Percentiles rank a stretch among this genome's conserved stretches.
phyloP scores from a whole-genome alignment of 129 eudicot genomes.

The Artemisia argyi region DNA sequence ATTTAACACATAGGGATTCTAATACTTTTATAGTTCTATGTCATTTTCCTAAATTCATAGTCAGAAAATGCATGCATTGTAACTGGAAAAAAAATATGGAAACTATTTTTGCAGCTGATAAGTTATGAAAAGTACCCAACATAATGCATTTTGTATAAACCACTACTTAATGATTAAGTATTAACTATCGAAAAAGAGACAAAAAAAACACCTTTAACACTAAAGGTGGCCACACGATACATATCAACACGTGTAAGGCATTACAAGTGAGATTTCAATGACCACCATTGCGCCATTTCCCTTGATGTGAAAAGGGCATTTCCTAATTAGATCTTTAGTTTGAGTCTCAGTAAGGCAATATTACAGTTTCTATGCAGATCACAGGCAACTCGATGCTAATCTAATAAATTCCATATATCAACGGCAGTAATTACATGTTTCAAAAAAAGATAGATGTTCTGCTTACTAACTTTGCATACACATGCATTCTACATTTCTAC shows the following conservation, averaged over 20 bases:
- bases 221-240: not conserved
- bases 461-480: conserved; percentile 13
- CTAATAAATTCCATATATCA: not conserved
- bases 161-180: not conserved
- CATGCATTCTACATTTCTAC: not conserved
- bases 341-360: not conserved
- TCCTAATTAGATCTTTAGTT: not conserved
- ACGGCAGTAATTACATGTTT: no score
- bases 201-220: not conserved
- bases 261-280: not conserved
- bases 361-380: not conserved
- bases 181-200: not conserved
- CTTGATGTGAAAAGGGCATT: conserved; percentile 11
- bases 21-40: no score
- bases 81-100: not conserved
- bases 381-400: not conserved
- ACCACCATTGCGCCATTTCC: not conserved
- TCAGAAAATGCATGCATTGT: no score
- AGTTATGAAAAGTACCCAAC: not conserved
- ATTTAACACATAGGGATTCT: not conserved
- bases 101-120: not conserved
- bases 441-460: not conserved
- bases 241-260: not conserved
- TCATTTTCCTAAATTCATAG: no score
- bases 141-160: not conserved